phyloP scores from a whole-genome alignment of 2,329 filamentous ascomycete genomes.

The Pestalotiopsis sp. region DNA sequence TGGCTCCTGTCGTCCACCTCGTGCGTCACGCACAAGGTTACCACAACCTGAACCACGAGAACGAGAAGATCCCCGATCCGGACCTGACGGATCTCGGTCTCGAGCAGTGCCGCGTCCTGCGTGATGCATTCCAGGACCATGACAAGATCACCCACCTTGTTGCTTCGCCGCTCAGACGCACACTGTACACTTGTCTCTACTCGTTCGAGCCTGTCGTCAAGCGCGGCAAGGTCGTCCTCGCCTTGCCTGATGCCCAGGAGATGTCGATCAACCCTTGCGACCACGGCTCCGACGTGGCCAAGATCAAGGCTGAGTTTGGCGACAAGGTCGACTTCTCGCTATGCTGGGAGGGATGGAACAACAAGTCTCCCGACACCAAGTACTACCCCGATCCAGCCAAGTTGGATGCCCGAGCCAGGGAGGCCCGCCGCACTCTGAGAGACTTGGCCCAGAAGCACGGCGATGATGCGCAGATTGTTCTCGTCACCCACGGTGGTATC shows the following conservation, averaged over 20 bases:
- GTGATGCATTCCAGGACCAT: slow-evolving; percentile 66
- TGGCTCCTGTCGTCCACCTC: slow-evolving; percentile 63
- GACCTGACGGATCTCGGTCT: slow-evolving; percentile 76
- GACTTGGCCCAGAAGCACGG: slow-evolving; percentile 40
- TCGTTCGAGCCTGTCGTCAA: slow-evolving; percentile 64
- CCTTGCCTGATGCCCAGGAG: slow-evolving; percentile 79
- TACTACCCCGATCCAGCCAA: slow-evolving; percentile 53
- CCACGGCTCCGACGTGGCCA: slow-evolving; percentile 62
- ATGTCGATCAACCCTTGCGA: slow-evolving; percentile 76
- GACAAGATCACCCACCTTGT: slow-evolving; percentile 69
- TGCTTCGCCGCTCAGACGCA: slow-evolving; percentile 79
- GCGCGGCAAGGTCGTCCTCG: slow-evolving; percentile 54
- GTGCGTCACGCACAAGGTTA: slow-evolving; percentile 78
- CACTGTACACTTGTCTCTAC: slow-evolving; percentile 75
- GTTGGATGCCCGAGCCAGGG: slow-evolving; percentile 63
- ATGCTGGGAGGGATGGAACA: slow-evolving; percentile 71
- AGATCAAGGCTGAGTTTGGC: slow-evolving; percentile 63
- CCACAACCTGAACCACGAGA: slow-evolving; percentile 75
- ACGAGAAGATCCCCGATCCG: slow-evolving; percentile 77
- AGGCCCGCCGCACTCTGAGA: slow-evolving; percentile 61
- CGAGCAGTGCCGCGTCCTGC: slow-evolving; percentile 70
- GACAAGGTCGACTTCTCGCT: slow-evolving; percentile 63
- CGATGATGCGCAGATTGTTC: slow-evolving; percentile 66
- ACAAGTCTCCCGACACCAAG: slow-evolving; percentile 55
- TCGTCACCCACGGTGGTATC: slow-evolving; percentile 83